Evolutionary conservation across 164 flowering plant genomes (phyloP).

Genomic region (Cinnamomum chago): DNA sequence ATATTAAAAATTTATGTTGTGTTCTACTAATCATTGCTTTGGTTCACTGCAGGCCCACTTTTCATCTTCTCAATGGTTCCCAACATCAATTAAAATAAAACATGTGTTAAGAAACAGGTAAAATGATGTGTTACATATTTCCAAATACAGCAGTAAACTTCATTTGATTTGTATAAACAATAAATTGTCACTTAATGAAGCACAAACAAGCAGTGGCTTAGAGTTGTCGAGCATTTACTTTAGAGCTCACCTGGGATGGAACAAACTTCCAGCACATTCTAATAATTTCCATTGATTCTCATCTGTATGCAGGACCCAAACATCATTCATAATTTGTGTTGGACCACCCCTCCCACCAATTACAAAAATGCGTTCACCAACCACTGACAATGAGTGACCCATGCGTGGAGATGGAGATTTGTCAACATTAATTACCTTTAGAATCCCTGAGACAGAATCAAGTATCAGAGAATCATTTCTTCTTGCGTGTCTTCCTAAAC

Average conservation of each 20-base stretch:
- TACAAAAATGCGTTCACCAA: constrained; percentile 60
- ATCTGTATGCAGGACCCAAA: constrained; percentile 58
- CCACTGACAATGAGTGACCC: constrained; percentile 70
- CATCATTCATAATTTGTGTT: constrained; percentile 59
- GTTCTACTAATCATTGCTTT: too few relatives aligned
- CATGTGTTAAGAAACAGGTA: too few relatives aligned
- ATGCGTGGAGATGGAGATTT: constrained; percentile 66
- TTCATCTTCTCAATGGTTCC: too few relatives aligned
- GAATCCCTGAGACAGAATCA: constrained; percentile 41
- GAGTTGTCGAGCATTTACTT: neutral
- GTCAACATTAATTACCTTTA: constrained; percentile 30
- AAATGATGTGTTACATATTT: too few relatives aligned
- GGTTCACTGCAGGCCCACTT: too few relatives aligned
- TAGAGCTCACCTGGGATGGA: constrained; percentile 61
- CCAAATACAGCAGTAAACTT: neutral
- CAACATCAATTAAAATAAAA: too few relatives aligned
- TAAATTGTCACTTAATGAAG: neutral
- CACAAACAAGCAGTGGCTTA: neutral
- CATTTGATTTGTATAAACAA: neutral
- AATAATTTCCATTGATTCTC: constrained; percentile 47
- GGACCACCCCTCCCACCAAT: constrained; percentile 96
- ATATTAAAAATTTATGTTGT: too few relatives aligned
- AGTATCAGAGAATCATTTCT: constrained; percentile 64
- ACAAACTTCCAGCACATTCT: constrained; percentile 47
- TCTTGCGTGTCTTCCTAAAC: constrained; percentile 82